Percentiles rank a stretch among this genome's conserved stretches.
phyloP scores from a whole-genome alignment of 2,329 filamentous ascomycete genomes.

The Hansfordia pulvinata region DNA sequence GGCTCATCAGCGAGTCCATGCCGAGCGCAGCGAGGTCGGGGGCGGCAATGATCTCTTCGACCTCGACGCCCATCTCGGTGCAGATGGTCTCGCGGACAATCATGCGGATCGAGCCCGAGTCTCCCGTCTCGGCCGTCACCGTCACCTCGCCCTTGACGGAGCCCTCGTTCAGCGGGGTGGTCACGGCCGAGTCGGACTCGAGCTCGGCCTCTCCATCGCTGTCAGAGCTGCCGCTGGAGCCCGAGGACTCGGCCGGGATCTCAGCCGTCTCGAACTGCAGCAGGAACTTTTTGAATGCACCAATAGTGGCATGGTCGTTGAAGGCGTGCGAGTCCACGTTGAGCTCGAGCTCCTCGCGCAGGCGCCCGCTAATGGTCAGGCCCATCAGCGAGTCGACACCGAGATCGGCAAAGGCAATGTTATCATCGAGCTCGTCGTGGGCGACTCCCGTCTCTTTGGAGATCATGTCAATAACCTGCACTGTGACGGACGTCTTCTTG shows the following conservation, averaged over 20 bases:
- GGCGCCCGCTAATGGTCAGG: constrained; percentile 39
- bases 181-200: constrained; percentile 34
- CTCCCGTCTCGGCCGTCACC: constrained; percentile 19
- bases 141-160: constrained; percentile 28
- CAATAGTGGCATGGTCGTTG: constrained; percentile 38
- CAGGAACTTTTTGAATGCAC: constrained; percentile 33
- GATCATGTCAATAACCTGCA: constrained; percentile 35
- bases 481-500: constrained; percentile 26
- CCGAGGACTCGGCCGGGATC: constrained; percentile 18
- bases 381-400: constrained; percentile 50
- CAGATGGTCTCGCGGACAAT: constrained; percentile 53
- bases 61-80: constrained; percentile 58
- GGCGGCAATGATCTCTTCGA: constrained; percentile 44
- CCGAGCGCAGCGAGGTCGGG: constrained; percentile 41
- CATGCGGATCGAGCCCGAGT: constrained; percentile 29
- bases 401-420: constrained; percentile 40
- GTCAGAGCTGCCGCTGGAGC: constrained; percentile 18
- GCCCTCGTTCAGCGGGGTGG: constrained; percentile 37
- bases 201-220: constrained; percentile 28
- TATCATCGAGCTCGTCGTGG: constrained; percentile 39
- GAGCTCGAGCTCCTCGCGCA: constrained; percentile 43
- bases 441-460: constrained; percentile 42
- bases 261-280: constrained; percentile 18
- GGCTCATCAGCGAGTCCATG: constrained; percentile 44
- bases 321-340: constrained; percentile 39